phyloP scores from a whole-genome alignment of 305 asterid genomes.

The Solanum chacoense region DNA sequence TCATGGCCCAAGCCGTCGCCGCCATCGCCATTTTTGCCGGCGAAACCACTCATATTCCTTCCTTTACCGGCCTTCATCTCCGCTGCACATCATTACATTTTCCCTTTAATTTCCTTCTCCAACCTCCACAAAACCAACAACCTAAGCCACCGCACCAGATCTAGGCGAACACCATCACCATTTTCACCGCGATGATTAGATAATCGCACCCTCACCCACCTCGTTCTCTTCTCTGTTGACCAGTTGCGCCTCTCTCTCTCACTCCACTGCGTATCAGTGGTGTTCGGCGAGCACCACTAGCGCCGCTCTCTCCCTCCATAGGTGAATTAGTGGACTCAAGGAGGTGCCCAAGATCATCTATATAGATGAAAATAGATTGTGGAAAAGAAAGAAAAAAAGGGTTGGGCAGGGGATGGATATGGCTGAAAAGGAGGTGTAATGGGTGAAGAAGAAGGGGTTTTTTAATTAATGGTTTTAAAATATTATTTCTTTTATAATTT shows the following conservation, averaged over 20 bases:
- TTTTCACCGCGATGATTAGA: too few species aligned
- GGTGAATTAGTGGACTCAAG: not conserved
- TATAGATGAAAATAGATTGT: not conserved
- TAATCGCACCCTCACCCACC: not conserved
- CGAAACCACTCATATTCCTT: not conserved
- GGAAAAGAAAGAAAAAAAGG: not conserved
- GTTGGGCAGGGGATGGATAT: not conserved
- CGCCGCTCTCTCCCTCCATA: not conserved
- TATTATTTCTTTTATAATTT: not conserved
- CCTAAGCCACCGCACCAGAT: not conserved
- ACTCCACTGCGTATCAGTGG: not conserved
- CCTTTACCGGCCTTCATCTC: not conserved
- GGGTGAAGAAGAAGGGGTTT: not conserved
- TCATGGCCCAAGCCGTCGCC: not conserved
- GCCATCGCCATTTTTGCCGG: too few species aligned
- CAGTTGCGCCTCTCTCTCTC: not conserved
- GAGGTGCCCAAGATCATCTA: not conserved
- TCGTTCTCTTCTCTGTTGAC: not conserved
- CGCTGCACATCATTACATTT: not conserved
- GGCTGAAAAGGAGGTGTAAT: not conserved
- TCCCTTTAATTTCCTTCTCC: not conserved
- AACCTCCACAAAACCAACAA: too few species aligned
- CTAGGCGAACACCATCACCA: not conserved
- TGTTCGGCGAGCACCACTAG: not conserved
- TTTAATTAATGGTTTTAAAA: too few species aligned